A percentile compares a stretch with the other conserved stretches of the same genome.
phyloP scores from a whole-genome alignment of 1,139 yeast species.

The Debaryomyces fabryi region DNA sequence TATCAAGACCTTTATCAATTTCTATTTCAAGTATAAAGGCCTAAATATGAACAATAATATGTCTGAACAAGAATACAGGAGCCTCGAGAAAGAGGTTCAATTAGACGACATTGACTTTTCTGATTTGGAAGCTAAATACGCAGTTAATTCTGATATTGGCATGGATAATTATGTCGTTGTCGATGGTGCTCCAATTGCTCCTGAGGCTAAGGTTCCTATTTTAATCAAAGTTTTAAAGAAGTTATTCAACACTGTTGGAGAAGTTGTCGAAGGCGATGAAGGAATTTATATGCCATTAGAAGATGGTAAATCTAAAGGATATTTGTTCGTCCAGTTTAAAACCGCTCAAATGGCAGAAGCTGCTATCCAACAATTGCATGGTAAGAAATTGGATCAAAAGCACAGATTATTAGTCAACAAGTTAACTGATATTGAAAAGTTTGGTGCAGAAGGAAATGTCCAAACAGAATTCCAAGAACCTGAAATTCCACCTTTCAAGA shows the following conservation, averaged over 20 bases:
- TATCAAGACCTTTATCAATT: neutral
- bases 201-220: constrained; percentile 83
- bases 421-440: constrained; percentile 82
- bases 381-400: constrained; percentile 90
- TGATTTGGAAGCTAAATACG: constrained; percentile 80
- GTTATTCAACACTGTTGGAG: constrained; percentile 69
- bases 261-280: constrained; percentile 66
- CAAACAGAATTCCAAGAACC: constrained; percentile 72
- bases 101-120: constrained; percentile 77
- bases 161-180: constrained; percentile 83
- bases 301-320: constrained; percentile 83
- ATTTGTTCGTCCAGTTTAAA: constrained; percentile 81
- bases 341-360: constrained; percentile 68
- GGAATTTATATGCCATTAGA: constrained; percentile 83
- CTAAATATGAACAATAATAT: constrained; percentile 13
- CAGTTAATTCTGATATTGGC: constrained; percentile 60
- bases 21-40: neutral
- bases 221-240: constrained; percentile 84
- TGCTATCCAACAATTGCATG: constrained; percentile 80
- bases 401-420: constrained; percentile 87
- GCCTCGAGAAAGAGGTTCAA: constrained; percentile 51
- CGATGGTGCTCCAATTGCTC: constrained; percentile 96
- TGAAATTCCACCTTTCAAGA: constrained; percentile 64
- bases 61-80: constrained; percentile 30
- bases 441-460: constrained; percentile 68